Evolutionary conservation across 2,329 filamentous ascomycete species (phyloP).

Genomic region (Aspergillus tamarii): DNA sequence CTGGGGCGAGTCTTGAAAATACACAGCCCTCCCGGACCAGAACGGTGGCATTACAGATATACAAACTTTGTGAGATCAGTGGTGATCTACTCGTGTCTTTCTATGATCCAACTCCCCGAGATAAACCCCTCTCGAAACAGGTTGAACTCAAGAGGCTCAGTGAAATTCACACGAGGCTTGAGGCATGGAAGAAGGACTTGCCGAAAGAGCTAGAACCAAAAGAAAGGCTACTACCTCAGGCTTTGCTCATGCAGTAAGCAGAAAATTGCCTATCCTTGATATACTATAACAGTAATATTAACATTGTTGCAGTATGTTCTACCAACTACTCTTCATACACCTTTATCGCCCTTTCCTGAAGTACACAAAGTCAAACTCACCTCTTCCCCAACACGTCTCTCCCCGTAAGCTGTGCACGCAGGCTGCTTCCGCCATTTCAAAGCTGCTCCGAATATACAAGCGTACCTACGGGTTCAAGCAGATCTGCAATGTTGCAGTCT

Average conservation of each 20-base stretch:
- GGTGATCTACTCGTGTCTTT: slow-evolving; percentile 87
- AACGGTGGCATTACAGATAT: slow-evolving; percentile 79
- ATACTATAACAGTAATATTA: slow-evolving; percentile 13
- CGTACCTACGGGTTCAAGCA: slow-evolving; percentile 87
- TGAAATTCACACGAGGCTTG: slow-evolving; percentile 85
- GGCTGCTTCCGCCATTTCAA: slow-evolving; percentile 86
- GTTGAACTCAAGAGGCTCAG: slow-evolving; percentile 89
- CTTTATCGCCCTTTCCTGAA: slow-evolving; percentile 94
- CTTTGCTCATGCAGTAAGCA: slow-evolving; percentile 82
- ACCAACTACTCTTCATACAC: slow-evolving; percentile 92
- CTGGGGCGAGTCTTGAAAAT: slow-evolving; percentile 71
- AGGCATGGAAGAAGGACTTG: slow-evolving; percentile 83
- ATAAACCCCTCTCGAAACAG: slow-evolving; percentile 70
- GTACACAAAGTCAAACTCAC: slow-evolving; percentile 79
- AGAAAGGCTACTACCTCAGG: slow-evolving; percentile 85
- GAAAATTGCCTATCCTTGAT: neutral
- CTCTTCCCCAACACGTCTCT: slow-evolving; percentile 82
- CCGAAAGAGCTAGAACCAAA: slow-evolving; percentile 86
- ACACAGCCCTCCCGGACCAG: slow-evolving; percentile 82
- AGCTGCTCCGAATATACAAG: slow-evolving; percentile 92
- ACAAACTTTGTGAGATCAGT: slow-evolving; percentile 87
- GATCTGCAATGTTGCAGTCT: slow-evolving; percentile 95
- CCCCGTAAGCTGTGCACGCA: slow-evolving; percentile 89
- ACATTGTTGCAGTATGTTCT: slow-evolving; percentile 77
- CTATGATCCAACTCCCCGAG: slow-evolving; percentile 75